Evolutionary conservation across 169 alveolate species (phyloP).

Genomic region (Eimeria brunetti): DNA sequence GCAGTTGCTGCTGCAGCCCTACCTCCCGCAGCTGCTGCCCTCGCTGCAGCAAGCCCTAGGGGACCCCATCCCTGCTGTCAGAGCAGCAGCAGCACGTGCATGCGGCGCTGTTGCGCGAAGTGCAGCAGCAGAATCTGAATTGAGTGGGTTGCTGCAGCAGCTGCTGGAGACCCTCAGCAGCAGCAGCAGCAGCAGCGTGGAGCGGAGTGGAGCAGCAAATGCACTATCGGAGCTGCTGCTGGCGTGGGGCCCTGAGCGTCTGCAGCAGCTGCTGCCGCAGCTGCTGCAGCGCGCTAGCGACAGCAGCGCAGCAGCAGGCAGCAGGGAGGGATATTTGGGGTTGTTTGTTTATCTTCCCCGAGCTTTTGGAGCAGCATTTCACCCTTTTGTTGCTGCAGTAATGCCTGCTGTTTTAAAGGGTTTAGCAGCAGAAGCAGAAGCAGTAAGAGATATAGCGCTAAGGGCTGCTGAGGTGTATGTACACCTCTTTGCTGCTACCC

Average conservation of each 20-base stretch:
- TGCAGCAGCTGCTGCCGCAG: constrained; percentile 69
- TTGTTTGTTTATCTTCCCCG: constrained; percentile 86
- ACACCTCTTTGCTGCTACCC: constrained; percentile 86
- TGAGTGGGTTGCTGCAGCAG: constrained; percentile 57
- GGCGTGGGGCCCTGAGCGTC: constrained; percentile 60
- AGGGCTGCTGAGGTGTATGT: constrained; percentile 84
- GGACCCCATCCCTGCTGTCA: constrained; percentile 86
- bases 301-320: constrained; percentile 33
- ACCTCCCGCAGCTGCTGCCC: constrained; percentile 81
- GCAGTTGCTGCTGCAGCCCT: constrained; percentile 81
- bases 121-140: constrained; percentile 39
- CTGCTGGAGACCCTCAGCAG: constrained; percentile 62
- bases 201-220: constrained; percentile 84
- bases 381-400: constrained; percentile 82
- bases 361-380: constrained; percentile 79
- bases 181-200: constrained; percentile 79
- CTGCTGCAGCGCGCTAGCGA: constrained; percentile 43
- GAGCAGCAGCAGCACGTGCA: constrained; percentile 84
- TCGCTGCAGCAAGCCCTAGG: constrained; percentile 81
- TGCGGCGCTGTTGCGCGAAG: constrained; percentile 83
- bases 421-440: constrained; percentile 82
- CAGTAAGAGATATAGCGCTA: constrained; percentile 86
- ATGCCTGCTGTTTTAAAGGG: constrained; percentile 82
- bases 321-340: constrained; percentile 87
- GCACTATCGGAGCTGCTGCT: constrained; percentile 82